Evolutionary conservation across 2,329 filamentous ascomycete species (phyloP).

Genomic region (Neocatenulostroma microsporum): DNA sequence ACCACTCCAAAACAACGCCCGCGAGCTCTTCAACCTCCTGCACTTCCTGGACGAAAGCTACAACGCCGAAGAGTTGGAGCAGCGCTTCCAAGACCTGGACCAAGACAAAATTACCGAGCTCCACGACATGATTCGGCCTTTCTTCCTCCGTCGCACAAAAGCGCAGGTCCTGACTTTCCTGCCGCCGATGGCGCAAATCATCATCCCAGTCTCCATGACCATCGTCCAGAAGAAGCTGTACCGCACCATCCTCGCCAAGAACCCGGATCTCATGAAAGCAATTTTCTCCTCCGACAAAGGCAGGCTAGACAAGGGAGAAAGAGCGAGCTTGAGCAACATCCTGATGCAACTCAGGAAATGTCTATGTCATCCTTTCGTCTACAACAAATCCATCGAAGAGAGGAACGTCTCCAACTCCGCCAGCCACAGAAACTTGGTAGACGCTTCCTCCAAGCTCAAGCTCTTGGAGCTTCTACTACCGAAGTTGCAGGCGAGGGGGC

Average conservation of each 20-base stretch:
- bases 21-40: slow-evolving; percentile 91
- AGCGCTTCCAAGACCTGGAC: slow-evolving; percentile 67
- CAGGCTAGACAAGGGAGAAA: slow-evolving; percentile 59
- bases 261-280: slow-evolving; percentile 76
- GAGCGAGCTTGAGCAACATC: slow-evolving; percentile 83
- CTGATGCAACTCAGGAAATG: slow-evolving; percentile 92
- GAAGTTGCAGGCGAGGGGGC: slow-evolving; percentile 74
- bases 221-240: slow-evolving; percentile 88
- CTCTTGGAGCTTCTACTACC: slow-evolving; percentile 79
- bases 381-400: slow-evolving; percentile 85
- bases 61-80: slow-evolving; percentile 65
- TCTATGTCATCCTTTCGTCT: slow-evolving; percentile 92
- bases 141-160: slow-evolving; percentile 72
- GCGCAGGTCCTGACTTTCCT: slow-evolving; percentile 83
- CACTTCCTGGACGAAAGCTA: slow-evolving; percentile 77
- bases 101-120: slow-evolving; percentile 73
- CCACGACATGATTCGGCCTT: slow-evolving; percentile 72
- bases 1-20: slow-evolving; percentile 88
- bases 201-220: slow-evolving; percentile 92
- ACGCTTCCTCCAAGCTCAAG: slow-evolving; percentile 83
- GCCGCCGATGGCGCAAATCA: slow-evolving; percentile 89
- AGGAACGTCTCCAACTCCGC: slow-evolving; percentile 53
- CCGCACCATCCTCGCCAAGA: slow-evolving; percentile 86
- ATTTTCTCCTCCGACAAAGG: slow-evolving; percentile 60
- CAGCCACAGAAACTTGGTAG: slow-evolving; percentile 73